A percentile compares a stretch with the other conserved stretches of the same genome.
Evolutionary conservation across 768 basidiomycete species (phyloP).

Genomic region (Clitopilus hobsonii): DNA sequence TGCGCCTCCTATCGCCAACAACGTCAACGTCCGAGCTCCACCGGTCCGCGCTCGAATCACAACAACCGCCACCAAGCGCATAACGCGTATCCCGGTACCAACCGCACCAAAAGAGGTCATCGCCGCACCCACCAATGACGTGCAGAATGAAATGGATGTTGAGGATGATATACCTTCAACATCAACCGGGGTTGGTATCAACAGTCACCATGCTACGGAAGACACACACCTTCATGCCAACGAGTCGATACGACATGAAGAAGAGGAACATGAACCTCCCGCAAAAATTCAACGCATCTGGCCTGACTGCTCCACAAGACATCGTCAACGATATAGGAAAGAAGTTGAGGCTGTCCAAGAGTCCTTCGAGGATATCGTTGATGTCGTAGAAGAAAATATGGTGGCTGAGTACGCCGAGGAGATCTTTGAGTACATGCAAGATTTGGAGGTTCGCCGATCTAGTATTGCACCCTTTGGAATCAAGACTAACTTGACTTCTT

Average conservation of each 20-base stretch:
- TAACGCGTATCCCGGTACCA: constrained; percentile 40
- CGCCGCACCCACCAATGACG: constrained; percentile 28
- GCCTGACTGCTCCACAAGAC: constrained; percentile 71
- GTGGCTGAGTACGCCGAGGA: constrained; percentile 99
- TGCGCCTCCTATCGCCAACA: constrained; percentile 36
- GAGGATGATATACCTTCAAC: constrained; percentile 39
- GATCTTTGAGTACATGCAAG: constrained; percentile 94
- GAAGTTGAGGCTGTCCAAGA: constrained; percentile 69
- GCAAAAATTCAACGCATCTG: constrained; percentile 51
- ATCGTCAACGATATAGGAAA: constrained; percentile 48
- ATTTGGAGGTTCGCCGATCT: constrained; percentile 69
- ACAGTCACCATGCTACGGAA: background rate
- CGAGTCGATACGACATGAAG: constrained; percentile 32
- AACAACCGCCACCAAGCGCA: constrained; percentile 26
- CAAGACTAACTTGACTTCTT: constrained; percentile 1
- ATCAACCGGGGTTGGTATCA: constrained; percentile 19
- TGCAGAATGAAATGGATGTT: constrained; percentile 60
- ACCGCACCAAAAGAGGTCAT: constrained; percentile 37
- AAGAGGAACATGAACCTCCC: constrained; percentile 26
- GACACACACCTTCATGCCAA: background rate
- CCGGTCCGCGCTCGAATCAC: constrained; percentile 25
- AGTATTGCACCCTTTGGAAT: background rate
- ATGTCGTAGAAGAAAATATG: constrained; percentile 86
- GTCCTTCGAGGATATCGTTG: constrained; percentile 64
- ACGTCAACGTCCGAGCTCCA: constrained; percentile 32